Evolutionary conservation across 495 filamentous ascomycete genomes (phyloP), one percentile per base, ranked within the genome.

Genomic region (Tuber brumale): DNA sequence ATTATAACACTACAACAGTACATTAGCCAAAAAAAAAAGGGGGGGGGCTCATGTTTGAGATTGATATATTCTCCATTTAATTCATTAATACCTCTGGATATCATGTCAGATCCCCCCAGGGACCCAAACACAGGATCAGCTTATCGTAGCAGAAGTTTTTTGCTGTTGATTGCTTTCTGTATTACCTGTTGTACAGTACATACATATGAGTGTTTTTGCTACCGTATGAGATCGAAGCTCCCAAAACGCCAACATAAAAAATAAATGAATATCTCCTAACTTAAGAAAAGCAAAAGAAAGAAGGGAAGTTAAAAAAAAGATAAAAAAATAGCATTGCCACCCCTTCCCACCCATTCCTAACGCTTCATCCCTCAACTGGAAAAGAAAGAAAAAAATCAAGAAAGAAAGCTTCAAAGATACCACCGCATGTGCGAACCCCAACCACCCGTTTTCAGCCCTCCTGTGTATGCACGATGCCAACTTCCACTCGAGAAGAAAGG

Each of bases 231-330:
- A 70, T 74, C 70, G 74, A 70, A 66, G 51, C 66, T 66, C 57
- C 57, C 57, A 66, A 66, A 66, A 66, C 57, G 57, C 57, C 57
- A 31, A 66, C 51, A 66, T 35, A 35, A 66, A 31, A 66, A 66
- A 61, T 27, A 79, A 74, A 46, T 61, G 48, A 79, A 72, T 72
- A 73, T 80, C 73, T 73, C 78, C 73, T 72, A 80, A 80, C 73
- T 73, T 73, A 71, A 51, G 57, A 79, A 42, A 39, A 39, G 0
- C 37, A 39, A 72, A 46, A 76, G 10, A 69, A 70, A 42, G 37
- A 79, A 46, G 9, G 45, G 6, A 46, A 21, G 45, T 39, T 39
- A 39, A 39, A 39, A 37, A 37, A 79, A 72, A 69, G n/a, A 70
- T 73, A 71, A 66, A 66, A 16, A 31, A 66, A 66, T 66, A 35